phyloP scores from a whole-genome alignment of 352 stramenopile genomes.

The Stramenopiles sp. region DNA sequence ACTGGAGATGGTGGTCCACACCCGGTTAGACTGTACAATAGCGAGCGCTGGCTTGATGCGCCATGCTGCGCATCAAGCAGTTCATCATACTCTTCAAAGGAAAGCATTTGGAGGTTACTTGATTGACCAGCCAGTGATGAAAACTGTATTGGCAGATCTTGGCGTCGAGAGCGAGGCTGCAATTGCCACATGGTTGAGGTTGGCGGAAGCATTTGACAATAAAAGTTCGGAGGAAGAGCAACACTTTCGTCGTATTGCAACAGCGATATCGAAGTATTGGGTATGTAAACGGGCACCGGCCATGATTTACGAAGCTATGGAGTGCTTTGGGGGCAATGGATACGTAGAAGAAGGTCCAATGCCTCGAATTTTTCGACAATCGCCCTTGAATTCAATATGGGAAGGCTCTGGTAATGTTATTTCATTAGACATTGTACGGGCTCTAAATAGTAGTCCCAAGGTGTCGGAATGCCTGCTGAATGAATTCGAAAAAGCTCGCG shows the following conservation, averaged over 20 bases:
- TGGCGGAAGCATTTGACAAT: slow-evolving; percentile 16
- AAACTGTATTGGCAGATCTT: slow-evolving; percentile 20
- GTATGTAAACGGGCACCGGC: slow-evolving; percentile 17
- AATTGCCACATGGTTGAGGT: slow-evolving; percentile 6
- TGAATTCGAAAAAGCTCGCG: too few relatives aligned
- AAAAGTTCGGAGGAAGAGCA: background rate
- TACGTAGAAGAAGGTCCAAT: slow-evolving; percentile 21
- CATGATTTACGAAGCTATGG: slow-evolving; percentile 21
- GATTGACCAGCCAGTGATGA: slow-evolving; percentile 19
- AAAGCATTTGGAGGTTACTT: slow-evolving; percentile 16
- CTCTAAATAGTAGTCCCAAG: slow-evolving; percentile 13
- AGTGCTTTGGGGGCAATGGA: slow-evolving; percentile 21
- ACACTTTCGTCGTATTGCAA: slow-evolving; percentile 18
- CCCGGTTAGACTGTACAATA: slow-evolving; percentile 21
- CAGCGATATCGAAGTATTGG: slow-evolving; percentile 18
- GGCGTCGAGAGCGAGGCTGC: slow-evolving; percentile 17
- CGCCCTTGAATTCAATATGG: slow-evolving; percentile 22
- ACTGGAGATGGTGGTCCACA: slow-evolving; percentile 24
- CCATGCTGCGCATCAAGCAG: slow-evolving; percentile 16
- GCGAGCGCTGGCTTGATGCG: slow-evolving; percentile 18
- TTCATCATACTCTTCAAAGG: slow-evolving; percentile 14
- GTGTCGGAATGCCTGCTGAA: too few relatives aligned
- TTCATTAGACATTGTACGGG: slow-evolving; percentile 20
- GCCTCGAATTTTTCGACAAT: slow-evolving; percentile 16
- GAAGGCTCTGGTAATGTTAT: slow-evolving; percentile 22